Conservation (phyloP, 2,329 filamentous ascomycete species). For the Aspergillus ochraceoroseus region DNA sequence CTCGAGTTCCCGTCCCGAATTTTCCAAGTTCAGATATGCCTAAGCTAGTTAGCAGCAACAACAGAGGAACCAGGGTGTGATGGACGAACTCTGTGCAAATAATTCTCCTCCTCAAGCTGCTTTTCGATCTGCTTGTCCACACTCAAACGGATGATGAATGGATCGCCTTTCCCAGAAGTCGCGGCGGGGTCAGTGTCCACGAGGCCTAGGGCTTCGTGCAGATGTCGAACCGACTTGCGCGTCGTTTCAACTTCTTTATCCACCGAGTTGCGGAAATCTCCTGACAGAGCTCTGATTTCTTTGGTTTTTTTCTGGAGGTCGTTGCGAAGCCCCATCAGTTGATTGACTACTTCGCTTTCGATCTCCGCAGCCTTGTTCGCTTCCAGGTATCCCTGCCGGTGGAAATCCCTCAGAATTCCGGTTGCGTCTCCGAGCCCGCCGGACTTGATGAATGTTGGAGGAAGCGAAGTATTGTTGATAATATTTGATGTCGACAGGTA, state of each 20-base stretch:
- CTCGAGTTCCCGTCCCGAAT: slow-evolving; percentile 88
- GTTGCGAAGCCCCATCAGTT: slow-evolving; percentile 75
- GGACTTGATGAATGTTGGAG: slow-evolving; percentile 68
- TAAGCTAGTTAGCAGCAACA: slow-evolving; percentile 34
- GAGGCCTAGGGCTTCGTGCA: slow-evolving; percentile 77
- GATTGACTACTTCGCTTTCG: slow-evolving; percentile 83
- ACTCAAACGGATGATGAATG: slow-evolving; percentile 76
- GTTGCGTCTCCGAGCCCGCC: slow-evolving; percentile 86
- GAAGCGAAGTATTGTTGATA: slow-evolving; percentile 72
- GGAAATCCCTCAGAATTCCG: slow-evolving; percentile 72
- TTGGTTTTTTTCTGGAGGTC: slow-evolving; percentile 96
- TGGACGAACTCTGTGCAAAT: slow-evolving; percentile 74
- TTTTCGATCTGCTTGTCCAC: slow-evolving; percentile 88
- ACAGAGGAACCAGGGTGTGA: slow-evolving; percentile 1
- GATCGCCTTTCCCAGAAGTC: slow-evolving; percentile 81
- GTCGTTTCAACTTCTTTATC: slow-evolving; percentile 91
- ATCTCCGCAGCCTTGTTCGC: slow-evolving; percentile 86
- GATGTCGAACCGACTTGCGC: slow-evolving; percentile 66
- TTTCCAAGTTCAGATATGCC: slow-evolving; percentile 92
- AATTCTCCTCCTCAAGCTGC: slow-evolving; percentile 96
- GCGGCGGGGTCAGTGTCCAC: slow-evolving; percentile 70
- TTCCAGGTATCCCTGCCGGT: slow-evolving; percentile 73
- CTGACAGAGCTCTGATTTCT: slow-evolving; percentile 88
- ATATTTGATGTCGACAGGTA: slow-evolving; percentile 77
- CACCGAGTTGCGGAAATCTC: slow-evolving; percentile 95